These are phyloP conservation scores for Aspergillus fischeri DNA, from an alignment of 2,329 filamentous ascomycete species.

Conservation along the genomic window DNA sequence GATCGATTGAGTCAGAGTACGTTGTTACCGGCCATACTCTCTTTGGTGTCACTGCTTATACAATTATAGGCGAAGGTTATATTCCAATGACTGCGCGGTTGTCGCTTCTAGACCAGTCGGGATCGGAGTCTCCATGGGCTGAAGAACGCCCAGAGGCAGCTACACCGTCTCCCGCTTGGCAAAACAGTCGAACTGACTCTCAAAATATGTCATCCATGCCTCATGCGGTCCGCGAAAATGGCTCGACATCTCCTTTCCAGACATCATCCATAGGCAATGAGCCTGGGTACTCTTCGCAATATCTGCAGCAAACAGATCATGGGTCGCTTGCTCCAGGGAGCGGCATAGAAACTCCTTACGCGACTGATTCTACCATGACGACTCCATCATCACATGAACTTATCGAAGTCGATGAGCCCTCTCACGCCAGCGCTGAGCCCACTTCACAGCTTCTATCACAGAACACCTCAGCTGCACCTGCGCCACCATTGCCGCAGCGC, in stretches of 20 bases:
- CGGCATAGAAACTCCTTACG: constrained; percentile 18
- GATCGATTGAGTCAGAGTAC: constrained; percentile 32
- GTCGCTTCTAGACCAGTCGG: constrained; percentile 31
- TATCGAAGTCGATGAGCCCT: constrained; percentile 24
- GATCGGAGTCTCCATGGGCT: constrained; percentile 26
- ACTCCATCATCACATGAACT: constrained; percentile 31
- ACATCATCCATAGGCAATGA: background rate
- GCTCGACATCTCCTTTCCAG: constrained; percentile 11
- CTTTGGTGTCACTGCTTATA: constrained; percentile 11
- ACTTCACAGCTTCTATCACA: constrained; percentile 4
- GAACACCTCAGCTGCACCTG: background rate
- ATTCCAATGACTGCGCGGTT: constrained; percentile 39
- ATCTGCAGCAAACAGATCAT: constrained; percentile 7
- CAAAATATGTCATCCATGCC: constrained; percentile 2
- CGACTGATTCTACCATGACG: constrained; percentile 20
- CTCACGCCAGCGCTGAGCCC: constrained; percentile 5
- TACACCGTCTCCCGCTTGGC: constrained; percentile 6
- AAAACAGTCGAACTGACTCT: constrained; percentile 1
- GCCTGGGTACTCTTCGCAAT: constrained; percentile 1
- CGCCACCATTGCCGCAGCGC: constrained; percentile 10
- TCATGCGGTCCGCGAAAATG: background rate
- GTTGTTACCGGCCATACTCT: constrained; percentile 1
- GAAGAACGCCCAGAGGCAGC: constrained; percentile 14
- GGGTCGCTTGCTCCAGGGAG: constrained; percentile 15
- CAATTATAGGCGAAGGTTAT: constrained; percentile 29